phyloP scores from a whole-genome alignment of 768 basidiomycete species.

The Russula griseocarnosa region DNA sequence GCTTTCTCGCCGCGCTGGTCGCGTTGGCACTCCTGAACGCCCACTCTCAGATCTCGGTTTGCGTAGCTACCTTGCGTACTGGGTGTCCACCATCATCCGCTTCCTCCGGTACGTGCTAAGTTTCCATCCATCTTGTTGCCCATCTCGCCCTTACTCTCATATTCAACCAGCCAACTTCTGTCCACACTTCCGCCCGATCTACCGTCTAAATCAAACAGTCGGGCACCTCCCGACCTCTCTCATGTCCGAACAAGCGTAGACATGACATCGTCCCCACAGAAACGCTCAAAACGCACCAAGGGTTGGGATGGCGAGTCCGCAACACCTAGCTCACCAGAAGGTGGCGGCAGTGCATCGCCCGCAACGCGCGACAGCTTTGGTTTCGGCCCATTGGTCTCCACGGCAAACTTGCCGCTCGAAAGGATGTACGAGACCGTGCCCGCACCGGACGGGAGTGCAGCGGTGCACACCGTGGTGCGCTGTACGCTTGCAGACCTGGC shows the following conservation, averaged over 20 bases:
- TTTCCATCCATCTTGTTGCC: constrained; percentile 6
- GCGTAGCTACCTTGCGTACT: constrained; percentile 84
- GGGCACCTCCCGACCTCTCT: constrained; percentile 35
- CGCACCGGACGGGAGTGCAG: constrained; percentile 64
- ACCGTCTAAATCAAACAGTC: constrained; percentile 42
- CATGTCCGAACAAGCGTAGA: constrained; percentile 17
- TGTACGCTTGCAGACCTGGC: constrained; percentile 80
- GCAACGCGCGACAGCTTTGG: constrained; percentile 17
- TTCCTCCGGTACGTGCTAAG: constrained; percentile 62
- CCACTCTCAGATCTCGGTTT: constrained; percentile 92
- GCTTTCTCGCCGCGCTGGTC: constrained; percentile 72
- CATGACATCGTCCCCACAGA: constrained; percentile 13
- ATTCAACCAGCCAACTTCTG: constrained; percentile 47
- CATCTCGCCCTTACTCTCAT: constrained; percentile 2
- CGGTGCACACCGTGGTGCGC: constrained; percentile 59
- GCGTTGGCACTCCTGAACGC: constrained; percentile 88
- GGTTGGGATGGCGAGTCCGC: constrained; percentile 71
- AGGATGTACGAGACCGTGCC: constrained; percentile 56
- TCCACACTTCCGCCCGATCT: constrained; percentile 56
- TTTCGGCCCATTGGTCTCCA: constrained; percentile 40
- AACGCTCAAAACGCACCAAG: constrained; percentile 37
- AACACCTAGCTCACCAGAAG: constrained; percentile 35
- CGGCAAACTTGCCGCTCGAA: constrained; percentile 34
- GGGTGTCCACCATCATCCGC: constrained; percentile 79
- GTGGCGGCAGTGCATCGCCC: constrained; percentile 19